These are phyloP conservation scores for Thozetella sp. DNA, from an alignment of 495 filamentous ascomycete species.

Conservation along the genomic window DNA sequence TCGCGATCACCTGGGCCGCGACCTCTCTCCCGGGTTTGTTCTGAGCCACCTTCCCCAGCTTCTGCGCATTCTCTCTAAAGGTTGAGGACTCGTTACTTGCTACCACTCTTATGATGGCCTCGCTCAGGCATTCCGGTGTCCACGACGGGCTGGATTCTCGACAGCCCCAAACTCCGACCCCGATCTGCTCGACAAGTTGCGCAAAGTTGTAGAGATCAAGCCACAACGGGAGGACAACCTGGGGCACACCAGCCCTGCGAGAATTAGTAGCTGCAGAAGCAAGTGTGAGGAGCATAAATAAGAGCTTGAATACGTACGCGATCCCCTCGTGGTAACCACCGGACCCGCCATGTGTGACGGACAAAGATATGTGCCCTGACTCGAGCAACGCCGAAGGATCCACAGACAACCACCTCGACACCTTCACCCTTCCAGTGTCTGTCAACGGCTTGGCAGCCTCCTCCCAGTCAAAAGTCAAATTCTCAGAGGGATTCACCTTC, in stretches of 20 bases:
- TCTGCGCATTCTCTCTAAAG: neutral
- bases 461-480: neutral
- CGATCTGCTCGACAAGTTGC: slow-evolving; percentile 45
- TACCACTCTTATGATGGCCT: slow-evolving; percentile 15
- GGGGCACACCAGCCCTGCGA: slow-evolving; percentile 46
- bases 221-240: slow-evolving; percentile 53
- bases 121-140: slow-evolving; percentile 18
- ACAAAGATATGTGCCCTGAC: slow-evolving; percentile 44
- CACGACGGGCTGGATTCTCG: slow-evolving; percentile 24
- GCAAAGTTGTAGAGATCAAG: slow-evolving; percentile 53
- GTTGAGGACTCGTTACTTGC: neutral
- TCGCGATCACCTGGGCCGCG: neutral
- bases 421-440: slow-evolving; percentile 27
- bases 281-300: neutral
- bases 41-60: neutral
- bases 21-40: neutral
- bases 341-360: slow-evolving; percentile 54
- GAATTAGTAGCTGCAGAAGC: neutral
- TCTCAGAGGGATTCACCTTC: slow-evolving; percentile 31
- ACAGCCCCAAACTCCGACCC: slow-evolving; percentile 51
- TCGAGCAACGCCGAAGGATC: slow-evolving; percentile 48
- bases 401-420: slow-evolving; percentile 46
- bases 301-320: slow-evolving; percentile 33
- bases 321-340: slow-evolving; percentile 57
- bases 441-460: slow-evolving; percentile 13